Percentiles rank a stretch among this genome's conserved stretches.
Evolutionary conservation across 768 basidiomycete species (phyloP).

Genomic region (Chalciporus sphaerocephalus): DNA sequence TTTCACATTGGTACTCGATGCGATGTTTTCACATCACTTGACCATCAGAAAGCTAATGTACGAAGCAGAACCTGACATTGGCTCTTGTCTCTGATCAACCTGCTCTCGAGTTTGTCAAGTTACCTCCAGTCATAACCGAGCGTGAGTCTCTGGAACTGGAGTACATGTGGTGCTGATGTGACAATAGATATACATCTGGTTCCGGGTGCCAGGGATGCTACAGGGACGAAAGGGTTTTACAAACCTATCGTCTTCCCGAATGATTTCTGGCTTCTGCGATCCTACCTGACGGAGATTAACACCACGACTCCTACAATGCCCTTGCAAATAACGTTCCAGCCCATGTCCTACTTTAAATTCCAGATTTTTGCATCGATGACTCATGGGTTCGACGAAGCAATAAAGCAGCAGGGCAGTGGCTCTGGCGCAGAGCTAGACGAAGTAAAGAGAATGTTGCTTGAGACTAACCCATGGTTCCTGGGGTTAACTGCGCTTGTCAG

Average conservation of each 20-base stretch:
- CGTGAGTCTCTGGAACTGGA: conserved; percentile 42
- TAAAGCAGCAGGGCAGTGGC: conserved; percentile 64
- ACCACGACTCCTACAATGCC: conserved; percentile 74
- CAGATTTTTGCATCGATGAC: conserved; percentile 82
- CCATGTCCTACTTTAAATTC: conserved; percentile 85
- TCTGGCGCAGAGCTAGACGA: conserved; percentile 82
- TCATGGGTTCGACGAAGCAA: conserved; percentile 80
- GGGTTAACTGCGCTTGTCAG: conserved; percentile 81
- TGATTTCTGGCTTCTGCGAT: conserved; percentile 89
- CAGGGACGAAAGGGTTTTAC: conserved; percentile 67
- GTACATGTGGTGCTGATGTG: conserved; percentile 10
- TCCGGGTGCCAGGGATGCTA: conserved; percentile 54
- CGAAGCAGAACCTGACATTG: conserved; percentile 74
- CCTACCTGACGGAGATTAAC: conserved; percentile 82
- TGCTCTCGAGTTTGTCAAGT: conserved; percentile 45
- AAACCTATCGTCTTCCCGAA: conserved; percentile 90
- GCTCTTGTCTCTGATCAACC: conserved; percentile 74
- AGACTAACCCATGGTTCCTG: conserved; percentile 87
- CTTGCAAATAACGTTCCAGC: conserved; percentile 76
- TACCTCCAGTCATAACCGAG: conserved; percentile 58
- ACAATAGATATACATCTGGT: conserved; percentile 59
- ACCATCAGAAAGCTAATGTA: conserved; percentile 3
- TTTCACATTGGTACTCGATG: conserved; percentile 82
- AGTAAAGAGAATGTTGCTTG: conserved; percentile 88
- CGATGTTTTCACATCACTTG: conserved; percentile 15